Evolutionary conservation across 192 early-diverging fungal species (phyloP).

Genomic region (Ramicandelaber brevisporus): DNA sequence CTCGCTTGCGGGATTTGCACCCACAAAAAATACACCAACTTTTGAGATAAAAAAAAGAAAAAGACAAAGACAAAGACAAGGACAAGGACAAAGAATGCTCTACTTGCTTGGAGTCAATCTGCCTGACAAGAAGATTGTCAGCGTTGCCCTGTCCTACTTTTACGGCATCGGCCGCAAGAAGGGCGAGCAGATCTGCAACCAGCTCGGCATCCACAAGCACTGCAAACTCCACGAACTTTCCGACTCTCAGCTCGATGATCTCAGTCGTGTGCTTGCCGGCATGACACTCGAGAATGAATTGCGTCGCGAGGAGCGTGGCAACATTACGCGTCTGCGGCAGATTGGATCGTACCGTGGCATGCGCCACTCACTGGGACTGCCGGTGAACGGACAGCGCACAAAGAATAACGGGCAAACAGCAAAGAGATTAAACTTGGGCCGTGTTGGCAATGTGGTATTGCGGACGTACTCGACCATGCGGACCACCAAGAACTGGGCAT

Average conservation of each 20-base stretch:
- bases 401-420: conserved; percentile 70
- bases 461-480: conserved; percentile 14
- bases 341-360: conserved; percentile 57
- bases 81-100: conserved; percentile 23
- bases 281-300: conserved; percentile 75
- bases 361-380: conserved; percentile 62
- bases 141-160: conserved; percentile 60
- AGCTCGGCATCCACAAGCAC: conserved; percentile 57
- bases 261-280: conserved; percentile 57
- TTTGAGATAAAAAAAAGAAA: background rate
- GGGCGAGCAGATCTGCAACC: conserved; percentile 44
- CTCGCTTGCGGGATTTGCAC: no score
- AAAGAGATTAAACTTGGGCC: conserved; percentile 66
- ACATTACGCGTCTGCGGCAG: conserved; percentile 41
- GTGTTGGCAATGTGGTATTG: conserved; percentile 12
- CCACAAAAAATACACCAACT: background rate
- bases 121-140: conserved; percentile 67
- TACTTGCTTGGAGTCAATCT: conserved; percentile 87
- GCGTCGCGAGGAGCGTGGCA: conserved; percentile 34
- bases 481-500: no score
- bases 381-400: conserved; percentile 75
- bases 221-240: conserved; percentile 71
- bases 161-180: conserved; percentile 73
- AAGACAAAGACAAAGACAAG: background rate
- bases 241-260: conserved; percentile 65